Percentiles rank a stretch among this genome's conserved stretches.
Conservation (phyloP, 2,329 filamentous ascomycete species). For the Chalaropsis ovoidea region DNA sequence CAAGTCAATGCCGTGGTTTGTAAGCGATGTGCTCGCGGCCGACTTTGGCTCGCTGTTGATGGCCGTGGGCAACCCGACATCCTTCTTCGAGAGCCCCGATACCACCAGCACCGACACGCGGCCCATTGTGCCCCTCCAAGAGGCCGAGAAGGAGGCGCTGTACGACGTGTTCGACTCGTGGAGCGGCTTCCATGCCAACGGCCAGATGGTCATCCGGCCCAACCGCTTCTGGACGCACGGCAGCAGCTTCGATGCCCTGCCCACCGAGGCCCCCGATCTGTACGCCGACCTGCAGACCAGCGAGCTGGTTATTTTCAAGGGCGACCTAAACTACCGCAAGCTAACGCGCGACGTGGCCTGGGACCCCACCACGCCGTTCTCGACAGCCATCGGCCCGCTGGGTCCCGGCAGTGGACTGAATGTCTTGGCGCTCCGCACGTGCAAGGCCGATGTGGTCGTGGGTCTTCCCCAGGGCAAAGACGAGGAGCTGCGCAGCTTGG, state of each 20-base stretch:
- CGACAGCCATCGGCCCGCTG: conserved; percentile 72
- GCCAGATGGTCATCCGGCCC: conserved; percentile 69
- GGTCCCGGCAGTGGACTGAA: conserved; percentile 74
- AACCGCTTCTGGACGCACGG: conserved; percentile 86
- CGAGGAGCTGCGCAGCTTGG: conserved; percentile 59
- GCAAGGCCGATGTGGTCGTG: conserved; percentile 93
- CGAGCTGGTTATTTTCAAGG: conserved; percentile 91
- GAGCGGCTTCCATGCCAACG: conserved; percentile 69
- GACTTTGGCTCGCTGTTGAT: conserved; percentile 79
- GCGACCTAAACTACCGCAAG: conserved; percentile 93
- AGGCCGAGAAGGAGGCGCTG: conserved; percentile 57
- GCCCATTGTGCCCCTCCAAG: conserved; percentile 44
- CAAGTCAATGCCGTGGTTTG: conserved; percentile 96
- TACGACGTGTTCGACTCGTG: conserved; percentile 73
- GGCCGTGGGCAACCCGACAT: conserved; percentile 64
- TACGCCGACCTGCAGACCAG: conserved; percentile 68
- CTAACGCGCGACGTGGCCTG: conserved; percentile 75
- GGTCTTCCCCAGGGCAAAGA: conserved; percentile 74
- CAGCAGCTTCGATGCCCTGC: conserved; percentile 82
- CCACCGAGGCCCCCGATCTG: conserved; percentile 55
- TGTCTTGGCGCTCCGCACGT: conserved; percentile 77
- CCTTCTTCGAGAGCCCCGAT: conserved; percentile 66
- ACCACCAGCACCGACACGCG: conserved; percentile 42
- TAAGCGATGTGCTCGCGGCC: conserved; percentile 79
- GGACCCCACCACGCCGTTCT: conserved; percentile 80